phyloP scores from a whole-genome alignment of 768 basidiomycete genomes.

The Gelatoporia subvermispora region DNA sequence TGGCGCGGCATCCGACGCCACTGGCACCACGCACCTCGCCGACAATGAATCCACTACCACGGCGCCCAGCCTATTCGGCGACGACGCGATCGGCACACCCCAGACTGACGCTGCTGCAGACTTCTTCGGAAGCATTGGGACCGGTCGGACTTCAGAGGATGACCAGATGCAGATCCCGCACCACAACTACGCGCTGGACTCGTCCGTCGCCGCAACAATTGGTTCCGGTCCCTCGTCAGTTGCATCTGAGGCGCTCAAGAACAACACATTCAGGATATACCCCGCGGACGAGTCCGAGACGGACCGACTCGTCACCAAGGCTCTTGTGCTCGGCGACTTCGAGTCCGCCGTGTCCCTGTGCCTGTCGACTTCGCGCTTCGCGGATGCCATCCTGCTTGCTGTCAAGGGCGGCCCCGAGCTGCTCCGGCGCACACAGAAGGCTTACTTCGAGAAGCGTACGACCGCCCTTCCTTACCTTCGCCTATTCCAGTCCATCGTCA shows the following conservation, averaged over 20 bases:
- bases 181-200: conserved; percentile 73
- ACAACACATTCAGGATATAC: conserved; percentile 86
- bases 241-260: conserved; percentile 67
- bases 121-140: conserved; percentile 82
- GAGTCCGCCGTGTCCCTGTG: conserved; percentile 88
- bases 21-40: conserved; percentile 47
- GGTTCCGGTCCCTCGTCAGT: conserved; percentile 88
- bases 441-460: conserved; percentile 85
- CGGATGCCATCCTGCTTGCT: conserved; percentile 92
- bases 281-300: conserved; percentile 82
- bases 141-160: conserved; percentile 40
- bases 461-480: conserved; percentile 80
- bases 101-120: conserved; percentile 67
- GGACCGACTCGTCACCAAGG: conserved; percentile 85
- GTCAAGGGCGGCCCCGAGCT: conserved; percentile 88
- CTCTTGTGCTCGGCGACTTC: conserved; percentile 95
- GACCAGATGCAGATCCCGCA: conserved; percentile 64
- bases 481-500: conserved; percentile 91
- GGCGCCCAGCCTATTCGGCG: conserved; percentile 83
- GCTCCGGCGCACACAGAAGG: conserved; percentile 81
- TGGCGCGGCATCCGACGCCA: conserved; percentile 50
- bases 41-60: conserved; percentile 82
- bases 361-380: conserved; percentile 82
- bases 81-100: conserved; percentile 65
- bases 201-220: conserved; percentile 90